Evolutionary conservation across 1,139 yeast species (phyloP).

Genomic region (Komagataea norvegica): DNA sequence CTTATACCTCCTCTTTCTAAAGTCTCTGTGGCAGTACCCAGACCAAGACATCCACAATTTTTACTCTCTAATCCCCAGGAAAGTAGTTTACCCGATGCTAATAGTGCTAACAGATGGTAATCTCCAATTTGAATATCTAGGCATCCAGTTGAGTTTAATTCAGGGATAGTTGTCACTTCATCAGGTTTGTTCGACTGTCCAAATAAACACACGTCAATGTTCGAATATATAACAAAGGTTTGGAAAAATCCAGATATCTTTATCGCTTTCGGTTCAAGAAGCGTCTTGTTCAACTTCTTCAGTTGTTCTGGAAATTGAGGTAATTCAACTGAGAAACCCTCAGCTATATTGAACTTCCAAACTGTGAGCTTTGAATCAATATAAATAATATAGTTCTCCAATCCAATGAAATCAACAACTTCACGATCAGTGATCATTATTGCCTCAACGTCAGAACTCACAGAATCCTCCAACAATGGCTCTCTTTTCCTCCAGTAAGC

Average conservation of each 20-base stretch:
- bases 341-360: conserved; percentile 33
- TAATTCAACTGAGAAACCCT: conserved; percentile 27
- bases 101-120: conserved; percentile 63
- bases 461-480: conserved; percentile 33
- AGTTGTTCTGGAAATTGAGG: conserved; percentile 17
- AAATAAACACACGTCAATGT: conserved; percentile 44
- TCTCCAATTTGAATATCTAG: conserved; percentile 67
- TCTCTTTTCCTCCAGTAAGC: conserved; percentile 55
- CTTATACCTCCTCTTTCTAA: conserved; percentile 27
- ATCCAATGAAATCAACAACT: conserved; percentile 54
- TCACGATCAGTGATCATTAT: conserved; percentile 20
- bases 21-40: conserved; percentile 43
- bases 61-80: conserved; percentile 70
- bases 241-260: conserved; percentile 47
- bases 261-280: conserved; percentile 31
- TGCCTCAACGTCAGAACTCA: conserved; percentile 30
- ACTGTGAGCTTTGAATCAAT: conserved; percentile 44
- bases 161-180: conserved; percentile 17
- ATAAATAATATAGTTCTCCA: conserved; percentile 48
- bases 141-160: conserved; percentile 48
- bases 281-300: conserved; percentile 8
- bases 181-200: conserved; percentile 32
- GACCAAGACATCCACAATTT: conserved; percentile 66
- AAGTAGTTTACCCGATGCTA: conserved; percentile 52
- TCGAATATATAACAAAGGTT: conserved; percentile 50